Evolutionary conservation across 192 early-diverging fungal species (phyloP).

Genomic region (Kickxella alabastrina): DNA sequence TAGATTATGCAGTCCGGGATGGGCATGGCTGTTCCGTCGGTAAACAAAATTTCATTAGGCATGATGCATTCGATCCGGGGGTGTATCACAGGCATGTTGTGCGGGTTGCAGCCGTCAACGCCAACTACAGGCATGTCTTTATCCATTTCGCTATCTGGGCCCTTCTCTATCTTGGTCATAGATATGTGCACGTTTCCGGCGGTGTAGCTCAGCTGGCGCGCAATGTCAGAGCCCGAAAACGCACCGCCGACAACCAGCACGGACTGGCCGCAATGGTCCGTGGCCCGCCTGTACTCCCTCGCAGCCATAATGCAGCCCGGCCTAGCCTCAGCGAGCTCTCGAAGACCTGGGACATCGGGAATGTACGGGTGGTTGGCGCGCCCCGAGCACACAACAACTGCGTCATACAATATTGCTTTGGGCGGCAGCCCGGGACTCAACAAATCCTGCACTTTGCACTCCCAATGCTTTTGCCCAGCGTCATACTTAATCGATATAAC

Average conservation of each 20-base stretch:
- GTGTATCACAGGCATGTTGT: slow-evolving; percentile 1
- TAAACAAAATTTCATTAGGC: slow-evolving; percentile 17
- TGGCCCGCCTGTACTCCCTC: slow-evolving; percentile 28
- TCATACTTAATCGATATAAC: slow-evolving; percentile 24
- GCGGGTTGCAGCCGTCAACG: slow-evolving; percentile 6
- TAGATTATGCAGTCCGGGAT: slow-evolving; percentile 55
- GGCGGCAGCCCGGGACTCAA: too few relatives aligned
- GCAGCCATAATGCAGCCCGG: slow-evolving; percentile 13
- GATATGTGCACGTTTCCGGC: slow-evolving; percentile 44
- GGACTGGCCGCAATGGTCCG: slow-evolving; percentile 15
- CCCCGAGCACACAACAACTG: slow-evolving; percentile 51
- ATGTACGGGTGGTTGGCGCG: slow-evolving; percentile 51
- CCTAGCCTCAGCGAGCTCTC: background rate
- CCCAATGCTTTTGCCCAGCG: slow-evolving; percentile 18
- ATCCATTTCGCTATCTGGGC: too few relatives aligned
- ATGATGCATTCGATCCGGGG: slow-evolving; percentile 5
- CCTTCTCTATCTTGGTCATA: slow-evolving; percentile 9
- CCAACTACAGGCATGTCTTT: background rate
- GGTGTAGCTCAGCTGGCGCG: slow-evolving; percentile 37
- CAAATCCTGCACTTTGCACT: slow-evolving; percentile 17
- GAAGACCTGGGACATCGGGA: slow-evolving; percentile 45
- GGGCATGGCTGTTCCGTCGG: slow-evolving; percentile 21
- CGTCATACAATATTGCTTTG: slow-evolving; percentile 43
- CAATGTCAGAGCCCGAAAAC: slow-evolving; percentile 54
- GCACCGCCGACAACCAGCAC: slow-evolving; percentile 57